Evolutionary conservation across 1,284 basidiomycete species (phyloP).

Genomic region (Cryptococcus depauperatus): DNA sequence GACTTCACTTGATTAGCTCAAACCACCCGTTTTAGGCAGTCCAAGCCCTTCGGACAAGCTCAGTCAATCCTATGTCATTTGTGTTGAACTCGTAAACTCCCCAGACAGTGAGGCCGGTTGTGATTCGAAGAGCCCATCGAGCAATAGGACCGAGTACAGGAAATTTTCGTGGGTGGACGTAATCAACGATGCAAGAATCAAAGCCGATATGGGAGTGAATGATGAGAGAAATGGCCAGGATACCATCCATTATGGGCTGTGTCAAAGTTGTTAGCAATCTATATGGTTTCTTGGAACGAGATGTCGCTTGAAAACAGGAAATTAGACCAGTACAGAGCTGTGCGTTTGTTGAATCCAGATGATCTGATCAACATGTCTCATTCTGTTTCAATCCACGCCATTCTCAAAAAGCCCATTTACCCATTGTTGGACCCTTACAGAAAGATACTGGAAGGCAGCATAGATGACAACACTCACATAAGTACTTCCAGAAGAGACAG

Average conservation of each 20-base stretch:
- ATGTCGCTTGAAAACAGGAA: background rate
- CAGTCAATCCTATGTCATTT: slow-evolving; percentile 82
- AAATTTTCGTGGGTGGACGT: slow-evolving; percentile 90
- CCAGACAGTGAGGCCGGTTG: slow-evolving; percentile 75
- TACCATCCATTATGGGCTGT: slow-evolving; percentile 73
- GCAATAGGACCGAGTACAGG: slow-evolving; percentile 61
- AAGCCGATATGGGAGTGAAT: slow-evolving; percentile 89
- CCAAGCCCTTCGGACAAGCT: slow-evolving; percentile 61
- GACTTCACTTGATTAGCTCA: too few relatives aligned
- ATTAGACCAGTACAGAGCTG: background rate
- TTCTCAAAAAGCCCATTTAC: background rate
- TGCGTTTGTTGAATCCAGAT: background rate
- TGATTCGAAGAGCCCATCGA: slow-evolving; percentile 67
- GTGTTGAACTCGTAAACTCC: slow-evolving; percentile 98
- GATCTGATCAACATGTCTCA: too few relatives aligned
- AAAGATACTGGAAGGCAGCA: background rate
- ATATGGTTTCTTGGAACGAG: too few relatives aligned
- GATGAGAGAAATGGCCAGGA: slow-evolving; percentile 76
- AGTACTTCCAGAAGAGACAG: slow-evolving; percentile 59
- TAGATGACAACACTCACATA: slow-evolving; percentile 46
- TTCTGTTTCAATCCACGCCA: background rate
- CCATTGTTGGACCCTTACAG: background rate
- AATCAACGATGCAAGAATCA: slow-evolving; percentile 70
- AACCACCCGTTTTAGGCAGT: slow-evolving; percentile 50
- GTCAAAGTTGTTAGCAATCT: background rate